Base-by-base conservation (phyloP, 306 rosid species). In the Prunus mongolica region DNA sequence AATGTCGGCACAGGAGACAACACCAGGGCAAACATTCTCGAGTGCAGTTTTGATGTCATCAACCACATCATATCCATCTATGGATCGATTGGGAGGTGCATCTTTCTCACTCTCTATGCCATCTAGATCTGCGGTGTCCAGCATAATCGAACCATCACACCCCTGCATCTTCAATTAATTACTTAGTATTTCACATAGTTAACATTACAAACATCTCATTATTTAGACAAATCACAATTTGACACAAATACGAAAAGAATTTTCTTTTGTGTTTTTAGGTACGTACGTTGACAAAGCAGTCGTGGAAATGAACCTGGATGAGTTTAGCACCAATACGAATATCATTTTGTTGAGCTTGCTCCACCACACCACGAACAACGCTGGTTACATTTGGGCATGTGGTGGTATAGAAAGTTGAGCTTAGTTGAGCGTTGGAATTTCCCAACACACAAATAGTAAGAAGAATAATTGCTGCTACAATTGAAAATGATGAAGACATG, bases 1-100 rank as follows among this genome's bases (percentile, higher is more conserved):
- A 28, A 87, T 84, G 38, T 87, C 90, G 16, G 90, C 86, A 72
- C 90, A 87, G 1, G 90, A 84, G 38, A 87, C 88, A 2, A 81
- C 72, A 0, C 88, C 88, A 1, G 88, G 90, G 32, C 90, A 87
- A 50, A 66, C 88, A 71, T 74, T 82, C 69, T 87, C 86, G 0
- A 87, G 58, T 0, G 86, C 84, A 13, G 90, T 60, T 82, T 87
- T 87, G 28, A 82, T 82, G 56, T 82, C 86, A 54, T 87, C 74
- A 19, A 87, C 85, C 8, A 84, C 87, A 0, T 50, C 8, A 47
- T 44, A 84, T 45, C 88, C 90, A 0, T 47, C 81, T 19, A 79
- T 76, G 30, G 56, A 22, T 0, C 0, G 13, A 55, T 87, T 84
- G 0, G 82, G 86, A 11, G 0, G 0, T 2, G 69, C 86, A 1